phyloP scores from a whole-genome alignment of 352 stramenopile genomes.

The Globisporangium camurandrum region DNA sequence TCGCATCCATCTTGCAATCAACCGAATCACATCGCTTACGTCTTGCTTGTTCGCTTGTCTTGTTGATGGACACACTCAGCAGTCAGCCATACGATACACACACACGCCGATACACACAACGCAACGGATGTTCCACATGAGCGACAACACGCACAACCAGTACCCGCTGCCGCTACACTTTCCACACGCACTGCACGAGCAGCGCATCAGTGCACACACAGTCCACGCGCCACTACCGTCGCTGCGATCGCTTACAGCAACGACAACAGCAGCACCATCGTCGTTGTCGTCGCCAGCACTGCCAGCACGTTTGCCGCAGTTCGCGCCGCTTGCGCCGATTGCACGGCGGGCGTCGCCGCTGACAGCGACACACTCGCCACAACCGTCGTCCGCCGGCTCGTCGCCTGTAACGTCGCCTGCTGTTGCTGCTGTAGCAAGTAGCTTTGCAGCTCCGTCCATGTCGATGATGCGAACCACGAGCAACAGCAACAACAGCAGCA shows the following conservation, averaged over 20 bases:
- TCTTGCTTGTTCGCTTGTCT: too few relatives aligned
- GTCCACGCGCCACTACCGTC: too few relatives aligned
- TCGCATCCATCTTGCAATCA: too few relatives aligned
- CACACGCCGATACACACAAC: too few relatives aligned
- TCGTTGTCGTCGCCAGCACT: not conserved
- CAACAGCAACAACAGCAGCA: not conserved
- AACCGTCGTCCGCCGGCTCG: not conserved
- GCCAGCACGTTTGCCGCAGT: not conserved
- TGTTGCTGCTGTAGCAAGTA: too few relatives aligned
- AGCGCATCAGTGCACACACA: not conserved
- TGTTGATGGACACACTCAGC: too few relatives aligned
- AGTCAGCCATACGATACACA: too few relatives aligned
- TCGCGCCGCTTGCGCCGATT: not conserved
- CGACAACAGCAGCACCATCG: not conserved
- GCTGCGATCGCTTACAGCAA: slow-evolving; percentile 6
- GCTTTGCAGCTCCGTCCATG: too few relatives aligned
- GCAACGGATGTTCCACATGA: slow-evolving; percentile 11
- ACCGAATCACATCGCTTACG: too few relatives aligned
- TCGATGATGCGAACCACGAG: not conserved
- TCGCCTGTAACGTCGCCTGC: not conserved
- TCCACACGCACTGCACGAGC: not conserved
- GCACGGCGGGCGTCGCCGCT: too few relatives aligned
- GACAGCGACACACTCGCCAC: too few relatives aligned
- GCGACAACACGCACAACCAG: not conserved
- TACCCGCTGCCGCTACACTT: not conserved